phyloP scores from a whole-genome alignment of 2,329 filamentous ascomycete species.

The Trichoderma brevicompactum region DNA sequence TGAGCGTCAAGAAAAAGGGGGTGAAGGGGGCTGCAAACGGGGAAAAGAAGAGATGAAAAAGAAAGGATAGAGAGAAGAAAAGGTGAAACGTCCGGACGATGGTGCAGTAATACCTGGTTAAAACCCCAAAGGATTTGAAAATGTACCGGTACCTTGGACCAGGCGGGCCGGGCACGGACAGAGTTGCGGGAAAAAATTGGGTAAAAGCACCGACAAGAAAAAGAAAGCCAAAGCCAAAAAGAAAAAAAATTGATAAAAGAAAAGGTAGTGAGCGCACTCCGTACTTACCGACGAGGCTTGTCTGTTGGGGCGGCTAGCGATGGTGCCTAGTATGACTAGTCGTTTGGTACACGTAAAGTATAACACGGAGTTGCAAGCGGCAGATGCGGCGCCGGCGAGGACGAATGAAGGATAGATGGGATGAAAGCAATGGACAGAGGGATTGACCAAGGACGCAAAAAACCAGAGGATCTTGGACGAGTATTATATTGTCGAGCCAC shows the following conservation, averaged over 20 bases:
- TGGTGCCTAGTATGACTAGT: conserved; percentile 6
- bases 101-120: conserved; percentile 26
- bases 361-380: neutral
- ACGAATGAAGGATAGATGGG: neutral
- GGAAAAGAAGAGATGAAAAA: neutral
- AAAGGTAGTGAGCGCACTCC: conserved; percentile 9
- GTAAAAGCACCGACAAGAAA: neutral
- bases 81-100: conserved; percentile 19
- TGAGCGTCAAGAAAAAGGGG: conserved; percentile 4
- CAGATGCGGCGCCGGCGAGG: neutral
- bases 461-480: neutral
- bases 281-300: conserved; percentile 19
- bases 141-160: conserved; percentile 25
- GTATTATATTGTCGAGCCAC: conserved; percentile 15
- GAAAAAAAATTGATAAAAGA: neutral
- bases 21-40: conserved; percentile 1
- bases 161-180: conserved; percentile 7
- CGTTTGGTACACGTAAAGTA: neutral
- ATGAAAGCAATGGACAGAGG: neutral
- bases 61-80: neutral
- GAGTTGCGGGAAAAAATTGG: conserved; percentile 5
- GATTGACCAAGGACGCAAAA: neutral
- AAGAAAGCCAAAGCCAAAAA: neutral
- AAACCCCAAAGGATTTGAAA: neutral
- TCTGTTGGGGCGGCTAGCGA: conserved; percentile 5